Evolutionary conservation across 169 alveolate species (phyloP), one percentile per base, ranked within the genome.

Genomic region (Cryptosporidium tyzzeri): DNA sequence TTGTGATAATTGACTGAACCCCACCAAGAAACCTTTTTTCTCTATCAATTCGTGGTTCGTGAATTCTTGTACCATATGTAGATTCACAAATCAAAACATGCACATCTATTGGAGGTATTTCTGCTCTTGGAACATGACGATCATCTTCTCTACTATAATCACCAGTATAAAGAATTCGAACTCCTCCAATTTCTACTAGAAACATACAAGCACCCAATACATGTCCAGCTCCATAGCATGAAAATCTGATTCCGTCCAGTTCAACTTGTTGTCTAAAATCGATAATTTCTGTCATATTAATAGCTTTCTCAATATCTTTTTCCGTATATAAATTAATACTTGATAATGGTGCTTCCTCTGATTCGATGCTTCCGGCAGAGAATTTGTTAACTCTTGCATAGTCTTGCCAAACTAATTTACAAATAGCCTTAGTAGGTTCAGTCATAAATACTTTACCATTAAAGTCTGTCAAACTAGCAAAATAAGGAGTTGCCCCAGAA

Each of bases 141-240:
- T 98, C 99, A 73, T 94, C 94, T 92, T 98, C 99, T 50, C 99
- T 93, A 48, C 98, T 95, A 92, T 97, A 98, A 91, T 98, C 99
- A 5, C 99, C 99, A 14, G 99, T 98, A 93, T 98, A 98, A 44
- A 98, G 96, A 35, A 98, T 96, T 86, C 97, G 94, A 31, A 97
- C 97, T 14, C 99, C 99, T 61, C 96, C 98, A 65, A 98, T 97
- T 91, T 98, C 99, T 37, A 98, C 98, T 71, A 97, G 84, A 93
- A 98, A 98, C 99, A 98, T 98, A 69, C 99, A 97, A 0, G 99
- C 99, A 4, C 99, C 99, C 21, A 98, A 93, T 37, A 98, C 99
- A 93, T 98, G 99, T 0, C 99, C 99, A 0, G 99, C 99, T 69
- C 98, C 95, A 91, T 95, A 98, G 70, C 99, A 97, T 37, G 98